A percentile compares a stretch with the other conserved stretches of the same genome.
phyloP scores from a whole-genome alignment of 352 stramenopile genomes.

The Achlya hypogyna region DNA sequence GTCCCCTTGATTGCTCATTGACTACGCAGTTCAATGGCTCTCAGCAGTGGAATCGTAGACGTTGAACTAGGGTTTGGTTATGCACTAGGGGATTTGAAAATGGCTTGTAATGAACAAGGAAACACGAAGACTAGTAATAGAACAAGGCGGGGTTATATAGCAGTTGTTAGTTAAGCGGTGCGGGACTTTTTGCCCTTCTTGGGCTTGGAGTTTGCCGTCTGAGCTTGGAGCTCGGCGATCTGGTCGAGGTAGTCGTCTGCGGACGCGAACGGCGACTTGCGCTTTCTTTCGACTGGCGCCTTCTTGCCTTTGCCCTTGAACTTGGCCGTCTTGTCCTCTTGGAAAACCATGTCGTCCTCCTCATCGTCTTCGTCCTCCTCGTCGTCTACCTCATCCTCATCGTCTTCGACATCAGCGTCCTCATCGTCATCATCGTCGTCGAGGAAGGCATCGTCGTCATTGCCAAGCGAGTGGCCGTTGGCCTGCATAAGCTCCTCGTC shows the following conservation, averaged over 20 bases:
- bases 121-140: no score
- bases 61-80: no score
- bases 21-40: no score
- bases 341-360: conserved; percentile 21
- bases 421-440: conserved; percentile 25
- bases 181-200: conserved; percentile 1
- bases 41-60: no score
- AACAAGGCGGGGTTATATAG: no score
- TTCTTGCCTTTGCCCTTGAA: conserved; percentile 49
- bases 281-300: conserved; percentile 35
- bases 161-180: no score
- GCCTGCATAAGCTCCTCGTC: conserved; percentile 26
- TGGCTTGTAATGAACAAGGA: no score
- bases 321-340: conserved; percentile 18
- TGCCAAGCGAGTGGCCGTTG: conserved; percentile 22
- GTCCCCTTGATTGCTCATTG: no score
- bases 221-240: not conserved
- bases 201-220: not conserved
- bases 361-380: conserved; percentile 29
- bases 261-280: conserved; percentile 61
- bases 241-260: conserved; percentile 52
- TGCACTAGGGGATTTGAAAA: no score
- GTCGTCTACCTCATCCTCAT: conserved; percentile 30
- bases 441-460: conserved; percentile 11
- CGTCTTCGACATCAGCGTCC: conserved; percentile 13